Conservation (phyloP, 2,329 filamentous ascomycete species). For the Zarea fungicola region DNA sequence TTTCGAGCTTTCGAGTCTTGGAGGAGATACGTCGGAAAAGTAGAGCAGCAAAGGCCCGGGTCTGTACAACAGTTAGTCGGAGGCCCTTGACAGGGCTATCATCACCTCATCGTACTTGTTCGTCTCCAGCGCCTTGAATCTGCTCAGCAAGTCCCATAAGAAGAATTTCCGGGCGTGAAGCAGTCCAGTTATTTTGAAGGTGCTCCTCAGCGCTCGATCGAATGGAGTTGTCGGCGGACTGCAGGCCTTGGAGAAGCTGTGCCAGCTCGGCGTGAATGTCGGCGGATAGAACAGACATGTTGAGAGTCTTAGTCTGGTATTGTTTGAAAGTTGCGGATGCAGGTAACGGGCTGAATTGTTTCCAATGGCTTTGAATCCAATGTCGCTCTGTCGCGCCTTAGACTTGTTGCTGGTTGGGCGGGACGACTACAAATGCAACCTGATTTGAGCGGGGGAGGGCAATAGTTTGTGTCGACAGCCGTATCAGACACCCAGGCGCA, state of each 20-base stretch:
- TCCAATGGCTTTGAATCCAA: background rate
- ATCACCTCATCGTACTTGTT: constrained; percentile 48
- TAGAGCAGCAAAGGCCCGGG: constrained; percentile 85
- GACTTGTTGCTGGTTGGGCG: background rate
- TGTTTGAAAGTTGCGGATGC: background rate
- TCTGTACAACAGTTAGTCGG: constrained; percentile 44
- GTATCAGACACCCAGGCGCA: background rate
- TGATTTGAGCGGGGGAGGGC: constrained; percentile 11
- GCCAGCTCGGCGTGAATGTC: constrained; percentile 80
- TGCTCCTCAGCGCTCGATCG: constrained; percentile 86
- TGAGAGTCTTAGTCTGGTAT: constrained; percentile 19
- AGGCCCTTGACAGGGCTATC: constrained; percentile 4
- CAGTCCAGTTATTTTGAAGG: constrained; percentile 85
- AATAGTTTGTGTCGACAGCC: background rate
- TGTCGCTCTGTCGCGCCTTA: background rate
- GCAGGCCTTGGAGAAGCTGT: constrained; percentile 81
- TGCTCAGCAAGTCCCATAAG: constrained; percentile 94
- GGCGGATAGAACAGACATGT: constrained; percentile 79
- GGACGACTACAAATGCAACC: background rate
- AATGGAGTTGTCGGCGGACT: constrained; percentile 81
- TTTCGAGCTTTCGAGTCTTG: constrained; percentile 73
- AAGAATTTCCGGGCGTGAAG: constrained; percentile 73
- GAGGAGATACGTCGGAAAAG: constrained; percentile 92
- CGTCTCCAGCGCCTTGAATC: constrained; percentile 70
- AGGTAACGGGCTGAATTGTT: too few species aligned